Base-by-base conservation (phyloP, 1,139 yeast genomes). In the Scheffersomyces segobiensis region DNA sequence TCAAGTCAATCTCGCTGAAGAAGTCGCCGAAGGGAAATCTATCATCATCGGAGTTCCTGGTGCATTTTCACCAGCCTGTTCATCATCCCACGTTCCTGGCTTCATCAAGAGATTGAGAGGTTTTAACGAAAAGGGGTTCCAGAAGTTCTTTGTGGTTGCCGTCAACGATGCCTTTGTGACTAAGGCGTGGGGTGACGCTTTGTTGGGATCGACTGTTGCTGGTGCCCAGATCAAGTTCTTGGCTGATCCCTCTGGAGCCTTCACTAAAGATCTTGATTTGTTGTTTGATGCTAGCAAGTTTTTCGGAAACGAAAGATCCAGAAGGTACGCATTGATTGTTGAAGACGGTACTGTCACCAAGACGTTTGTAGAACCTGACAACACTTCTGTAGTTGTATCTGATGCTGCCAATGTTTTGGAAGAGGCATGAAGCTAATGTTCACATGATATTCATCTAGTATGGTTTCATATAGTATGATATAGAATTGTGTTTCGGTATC, bases 111-210 rank as follows among this genome's bases (percentile, higher is more conserved):
- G 80, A 55, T 71, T 82, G 57, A 71, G 78, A 12, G 78, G 81
- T 26, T 86, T 92, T 70, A 78, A 82, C 60, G 80, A 79, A 50
- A 88, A 89, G 76, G 97, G 97, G 10, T 79, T 85, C 73, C 76
- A 80, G 51, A 70, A 76, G 55, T 74, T 92, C 58, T 86, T 80
- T 65, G 85, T 93, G 53, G 85, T 93, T 53, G 82, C 96, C 21
- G 97, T 91, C 54, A 92, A 93, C 72, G 97, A 92, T 71, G 84
- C 95, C 3, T 92, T 92, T 72, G 97, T 91, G 55, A 86, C 89
- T 68, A 85, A 86, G 67, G 93, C 96, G 0, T 91, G 96, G 96
- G 84, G 83, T 51, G 84, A 85, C 59, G 64, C 72, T 5, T 72
- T 87, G 50, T 58, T 66, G 22, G 64, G 64, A 20, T 54, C 60